Base-by-base conservation (phyloP, 2,329 filamentous ascomycete genomes). In the Pseudonectria foliicola region DNA sequence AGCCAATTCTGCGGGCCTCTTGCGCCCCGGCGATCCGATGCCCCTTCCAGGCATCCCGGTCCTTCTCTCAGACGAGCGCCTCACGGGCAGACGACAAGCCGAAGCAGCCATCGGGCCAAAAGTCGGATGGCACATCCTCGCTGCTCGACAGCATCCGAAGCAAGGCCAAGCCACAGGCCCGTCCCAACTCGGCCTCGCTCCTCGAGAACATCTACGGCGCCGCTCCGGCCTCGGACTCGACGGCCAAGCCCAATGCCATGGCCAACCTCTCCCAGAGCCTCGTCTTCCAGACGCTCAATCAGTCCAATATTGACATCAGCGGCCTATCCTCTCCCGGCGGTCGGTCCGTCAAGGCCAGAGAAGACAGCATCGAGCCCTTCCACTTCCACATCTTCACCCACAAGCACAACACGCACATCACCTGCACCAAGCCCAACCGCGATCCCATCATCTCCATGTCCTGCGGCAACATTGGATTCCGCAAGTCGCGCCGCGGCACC, bases 391-490 rank as follows among this genome's bases (percentile, higher is more conserved):
- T 98, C 59, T 90, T 79, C 64, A 68, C 83, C 18, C 82, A 85
- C 59, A 93, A 87, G 66, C 92, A 95, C 75, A 98, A 98, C 68
- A 92, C 86, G 13, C 87, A 96, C 63, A 75, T 98, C 53, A 95
- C 89, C 2, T 76, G 95, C 47, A 86, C 88, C 14, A 80, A 82
- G 53, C 89, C 92, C 18, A 80, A 87, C 58, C 74, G 82, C 31
- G 76, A 86, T 45, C 76, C 86, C 18, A 75, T 96, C 45, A 70
- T 98, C 45, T 87, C 82, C 10, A 63, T 94, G 49, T 85, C 84
- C 2, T 76, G 81, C 39, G 92, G 92, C 31, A 88, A 95, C 54
- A 77, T 98, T 40, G 90, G 90, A n/a, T 95, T 95, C 67, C 75
- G 73, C 53, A 93, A 96, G 65, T 70, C 77, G 13, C 77, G 80